Evolutionary conservation across 225 moss, liverwort and hornwort genomes (phyloP).

Genomic region (Anthoceros angustus): DNA sequence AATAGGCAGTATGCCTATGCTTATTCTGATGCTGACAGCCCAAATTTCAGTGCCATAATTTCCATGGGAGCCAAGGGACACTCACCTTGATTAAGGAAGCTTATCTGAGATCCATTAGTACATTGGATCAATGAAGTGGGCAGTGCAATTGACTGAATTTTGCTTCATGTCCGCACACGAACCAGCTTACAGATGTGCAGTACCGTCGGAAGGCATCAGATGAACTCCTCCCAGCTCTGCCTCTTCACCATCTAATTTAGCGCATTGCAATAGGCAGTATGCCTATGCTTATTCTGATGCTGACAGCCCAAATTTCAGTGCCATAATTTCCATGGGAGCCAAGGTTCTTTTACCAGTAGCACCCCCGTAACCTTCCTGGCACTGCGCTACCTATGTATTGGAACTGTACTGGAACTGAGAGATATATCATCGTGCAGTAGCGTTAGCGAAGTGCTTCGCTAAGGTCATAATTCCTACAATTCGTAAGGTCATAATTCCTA

Average conservation of each 20-base stretch:
- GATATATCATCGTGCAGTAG: slow-evolving; percentile 41
- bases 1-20: no score
- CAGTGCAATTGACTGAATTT: no score
- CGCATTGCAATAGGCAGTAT: no score
- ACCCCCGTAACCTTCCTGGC: slow-evolving; percentile 55
- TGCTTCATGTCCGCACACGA: no score
- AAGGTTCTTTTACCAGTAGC: slow-evolving; percentile 18
- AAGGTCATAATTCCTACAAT: slow-evolving; percentile 28
- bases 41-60: slow-evolving; percentile 72
- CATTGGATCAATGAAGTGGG: no score
- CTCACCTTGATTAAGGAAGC: no score
- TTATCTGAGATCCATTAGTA: no score
- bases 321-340: slow-evolving; percentile 68
- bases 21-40: slow-evolving; percentile 27
- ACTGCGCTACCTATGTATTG: slow-evolving; percentile 27
- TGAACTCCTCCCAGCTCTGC: no score
- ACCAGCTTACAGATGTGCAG: no score
- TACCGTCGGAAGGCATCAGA: no score
- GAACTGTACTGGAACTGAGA: slow-evolving; percentile 20
- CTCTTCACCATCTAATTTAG: no score
- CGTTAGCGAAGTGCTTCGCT: slow-evolving; percentile 43
- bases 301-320: slow-evolving; percentile 57
- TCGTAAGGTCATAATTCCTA: slow-evolving; percentile 25
- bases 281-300: slow-evolving; percentile 12
- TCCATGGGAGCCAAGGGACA: slow-evolving; percentile 60